Conservation (phyloP, 2,329 filamentous ascomycete genomes). For the Colletotrichum sp. region DNA sequence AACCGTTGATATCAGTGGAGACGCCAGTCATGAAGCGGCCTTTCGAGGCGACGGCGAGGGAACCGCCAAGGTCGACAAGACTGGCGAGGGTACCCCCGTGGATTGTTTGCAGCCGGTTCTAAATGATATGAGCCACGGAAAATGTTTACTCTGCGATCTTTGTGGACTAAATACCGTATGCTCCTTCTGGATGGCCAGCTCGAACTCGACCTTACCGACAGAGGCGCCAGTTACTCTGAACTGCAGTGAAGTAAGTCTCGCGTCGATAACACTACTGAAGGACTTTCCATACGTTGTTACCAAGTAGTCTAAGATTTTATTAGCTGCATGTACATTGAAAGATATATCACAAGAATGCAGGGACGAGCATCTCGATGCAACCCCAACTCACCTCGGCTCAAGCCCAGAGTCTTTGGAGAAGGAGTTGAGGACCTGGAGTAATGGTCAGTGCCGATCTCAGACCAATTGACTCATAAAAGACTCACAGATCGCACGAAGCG, state of each 20-base stretch:
- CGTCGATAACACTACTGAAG: too few relatives aligned
- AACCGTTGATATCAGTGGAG: conserved; percentile 69
- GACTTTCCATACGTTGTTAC: too few relatives aligned
- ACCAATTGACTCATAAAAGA: not conserved
- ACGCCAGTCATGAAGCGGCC: conserved; percentile 68
- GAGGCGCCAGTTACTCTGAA: conserved; percentile 70
- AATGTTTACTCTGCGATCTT: not conserved
- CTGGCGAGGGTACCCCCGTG: conserved; percentile 82
- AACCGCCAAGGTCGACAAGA: conserved; percentile 72
- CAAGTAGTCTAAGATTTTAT: conserved; percentile 38
- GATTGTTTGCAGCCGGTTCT: conserved; percentile 80
- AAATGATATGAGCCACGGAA: not conserved
- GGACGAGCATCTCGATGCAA: not conserved
- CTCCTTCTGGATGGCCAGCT: conserved; percentile 75
- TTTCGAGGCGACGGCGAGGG: conserved; percentile 68
- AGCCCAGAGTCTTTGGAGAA: conserved; percentile 87
- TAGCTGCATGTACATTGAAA: not conserved
- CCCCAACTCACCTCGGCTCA: conserved; percentile 74
- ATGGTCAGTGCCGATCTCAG: not conserved
- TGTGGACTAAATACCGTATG: conserved; percentile 65
- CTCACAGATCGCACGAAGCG: conserved; percentile 60
- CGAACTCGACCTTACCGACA: conserved; percentile 75
- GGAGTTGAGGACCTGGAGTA: conserved; percentile 76
- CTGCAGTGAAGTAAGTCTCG: conserved; percentile 41
- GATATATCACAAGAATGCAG: not conserved